phyloP scores from a whole-genome alignment of 2,329 filamentous ascomycete species.

The Aspergillus eucalypticola region DNA sequence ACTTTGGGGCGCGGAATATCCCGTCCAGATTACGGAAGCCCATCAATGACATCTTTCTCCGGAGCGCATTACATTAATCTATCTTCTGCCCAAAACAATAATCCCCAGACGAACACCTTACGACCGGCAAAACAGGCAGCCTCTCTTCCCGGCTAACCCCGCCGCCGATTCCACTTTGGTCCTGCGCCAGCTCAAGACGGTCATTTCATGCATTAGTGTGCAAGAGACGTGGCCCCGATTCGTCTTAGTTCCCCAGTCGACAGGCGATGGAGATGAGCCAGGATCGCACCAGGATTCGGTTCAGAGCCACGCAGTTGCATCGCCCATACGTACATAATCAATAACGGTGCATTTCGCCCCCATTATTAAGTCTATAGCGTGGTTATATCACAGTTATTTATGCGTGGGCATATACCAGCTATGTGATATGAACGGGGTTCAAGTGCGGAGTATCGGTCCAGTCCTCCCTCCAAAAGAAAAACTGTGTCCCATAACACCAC shows the following conservation, averaged over 20 bases:
- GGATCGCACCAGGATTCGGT: slow-evolving; percentile 3
- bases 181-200: neutral
- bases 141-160: neutral
- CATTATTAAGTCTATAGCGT: neutral
- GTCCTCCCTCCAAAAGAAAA: too few relatives aligned
- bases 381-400: too few relatives aligned
- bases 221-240: slow-evolving; percentile 5
- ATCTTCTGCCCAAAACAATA: too few relatives aligned
- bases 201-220: slow-evolving; percentile 24
- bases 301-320: neutral
- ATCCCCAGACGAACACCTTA: neutral
- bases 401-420: too few relatives aligned
- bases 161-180: neutral
- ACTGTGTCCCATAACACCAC: neutral
- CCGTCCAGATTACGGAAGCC: neutral
- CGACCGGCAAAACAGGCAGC: neutral
- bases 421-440: too few relatives aligned
- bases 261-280: neutral
- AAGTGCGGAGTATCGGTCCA: too few relatives aligned
- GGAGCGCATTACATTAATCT: neutral
- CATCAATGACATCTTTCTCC: neutral
- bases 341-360: neutral
- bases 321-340: neutral
- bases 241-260: slow-evolving; percentile 1
- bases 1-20: neutral